These are phyloP conservation scores for Metschnikowia noctiluminum DNA, from an alignment of 805 yeast genomes.

Conservation along the genomic window DNA sequence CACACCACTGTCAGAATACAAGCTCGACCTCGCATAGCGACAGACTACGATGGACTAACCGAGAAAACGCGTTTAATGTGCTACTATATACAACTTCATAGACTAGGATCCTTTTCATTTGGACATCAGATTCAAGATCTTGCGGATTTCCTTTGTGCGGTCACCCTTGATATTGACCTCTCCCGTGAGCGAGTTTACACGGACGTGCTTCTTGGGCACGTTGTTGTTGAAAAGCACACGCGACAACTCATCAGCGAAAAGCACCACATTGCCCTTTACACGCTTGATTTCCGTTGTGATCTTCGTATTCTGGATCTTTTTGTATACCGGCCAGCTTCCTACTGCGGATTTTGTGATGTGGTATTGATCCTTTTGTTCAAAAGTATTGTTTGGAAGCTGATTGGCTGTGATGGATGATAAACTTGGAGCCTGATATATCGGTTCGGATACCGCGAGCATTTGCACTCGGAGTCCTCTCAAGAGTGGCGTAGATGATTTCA, in stretches of 20 bases:
- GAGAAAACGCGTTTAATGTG: neutral
- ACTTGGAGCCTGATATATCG: constrained; percentile 28
- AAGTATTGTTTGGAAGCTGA: constrained; percentile 25
- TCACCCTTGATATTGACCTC: constrained; percentile 42
- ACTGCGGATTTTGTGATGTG: constrained; percentile 47
- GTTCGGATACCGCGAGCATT: constrained; percentile 13
- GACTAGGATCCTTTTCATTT: neutral
- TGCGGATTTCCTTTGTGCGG: constrained; percentile 29
- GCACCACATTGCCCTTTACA: constrained; percentile 63
- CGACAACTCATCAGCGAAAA: constrained; percentile 65
- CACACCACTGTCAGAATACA: constrained; percentile 36
- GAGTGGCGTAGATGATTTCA: constrained; percentile 19
- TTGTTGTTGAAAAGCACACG: constrained; percentile 21
- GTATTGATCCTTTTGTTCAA: constrained; percentile 35
- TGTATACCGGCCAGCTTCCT: constrained; percentile 81
- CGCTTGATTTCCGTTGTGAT: constrained; percentile 72
- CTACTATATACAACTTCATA: constrained; percentile 4
- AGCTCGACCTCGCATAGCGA: constrained; percentile 1
- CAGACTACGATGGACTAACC: neutral
- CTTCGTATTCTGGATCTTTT: constrained; percentile 61
- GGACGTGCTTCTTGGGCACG: constrained; percentile 30
- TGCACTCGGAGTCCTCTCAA: constrained; percentile 25
- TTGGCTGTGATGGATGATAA: constrained; percentile 17
- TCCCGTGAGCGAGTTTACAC: constrained; percentile 33
- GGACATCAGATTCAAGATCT: constrained; percentile 22